Percentiles rank a stretch among this genome's conserved stretches.
phyloP scores from a whole-genome alignment of 352 stramenopile genomes.

The Globisporangium barbulae region DNA sequence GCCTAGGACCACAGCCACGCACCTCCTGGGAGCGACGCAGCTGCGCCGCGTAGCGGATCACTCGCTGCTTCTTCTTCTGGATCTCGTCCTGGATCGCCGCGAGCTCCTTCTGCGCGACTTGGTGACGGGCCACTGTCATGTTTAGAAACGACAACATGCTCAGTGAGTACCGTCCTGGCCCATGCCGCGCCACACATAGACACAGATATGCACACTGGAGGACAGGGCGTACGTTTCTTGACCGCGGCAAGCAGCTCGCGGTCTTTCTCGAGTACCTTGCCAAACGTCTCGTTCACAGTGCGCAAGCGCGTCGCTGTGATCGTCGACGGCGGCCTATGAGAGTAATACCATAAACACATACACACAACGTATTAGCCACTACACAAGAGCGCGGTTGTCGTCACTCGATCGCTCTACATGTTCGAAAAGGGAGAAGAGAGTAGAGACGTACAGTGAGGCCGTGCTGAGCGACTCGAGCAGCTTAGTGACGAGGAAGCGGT shows the following conservation, averaged over 20 bases:
- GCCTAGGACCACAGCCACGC: not conserved
- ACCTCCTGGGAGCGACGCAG: slow-evolving; percentile 59
- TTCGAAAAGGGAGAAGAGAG: not conserved
- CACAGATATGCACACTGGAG: not conserved
- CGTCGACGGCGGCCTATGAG: slow-evolving; percentile 55
- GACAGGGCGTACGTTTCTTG: slow-evolving; percentile 60
- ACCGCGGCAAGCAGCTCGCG: slow-evolving; percentile 58
- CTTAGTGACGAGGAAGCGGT: slow-evolving; percentile 83
- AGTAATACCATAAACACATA: not conserved
- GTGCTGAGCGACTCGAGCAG: slow-evolving; percentile 74
- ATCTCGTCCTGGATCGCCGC: slow-evolving; percentile 54
- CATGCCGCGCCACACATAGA: not conserved
- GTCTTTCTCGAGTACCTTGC: slow-evolving; percentile 75
- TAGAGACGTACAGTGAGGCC: slow-evolving; percentile 28
- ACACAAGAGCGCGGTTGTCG: not conserved
- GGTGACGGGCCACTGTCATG: slow-evolving; percentile 55
- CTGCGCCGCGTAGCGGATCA: slow-evolving; percentile 66
- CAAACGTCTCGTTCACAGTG: slow-evolving; percentile 75
- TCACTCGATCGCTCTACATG: not conserved
- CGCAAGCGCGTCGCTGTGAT: slow-evolving; percentile 70
- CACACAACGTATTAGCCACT: not conserved
- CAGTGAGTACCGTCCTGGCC: not conserved
- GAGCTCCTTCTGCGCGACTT: slow-evolving; percentile 71
- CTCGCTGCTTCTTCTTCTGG: slow-evolving; percentile 61
- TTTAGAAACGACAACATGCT: not conserved